Conservation (phyloP, 306 rosid species). For the Prunus mira region DNA sequence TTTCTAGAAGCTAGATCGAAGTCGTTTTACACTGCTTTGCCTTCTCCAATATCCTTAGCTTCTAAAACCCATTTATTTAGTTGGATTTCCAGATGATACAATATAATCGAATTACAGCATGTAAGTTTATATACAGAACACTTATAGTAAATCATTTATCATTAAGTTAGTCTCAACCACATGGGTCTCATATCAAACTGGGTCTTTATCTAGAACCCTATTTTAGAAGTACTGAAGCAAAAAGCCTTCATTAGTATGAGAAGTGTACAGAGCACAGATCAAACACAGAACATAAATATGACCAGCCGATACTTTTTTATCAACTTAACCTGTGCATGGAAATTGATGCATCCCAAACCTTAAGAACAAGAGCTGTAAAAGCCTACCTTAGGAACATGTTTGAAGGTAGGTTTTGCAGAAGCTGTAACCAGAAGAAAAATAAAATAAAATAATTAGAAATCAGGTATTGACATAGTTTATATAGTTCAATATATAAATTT, state of each 20-base stretch:
- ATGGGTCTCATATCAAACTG: neutral
- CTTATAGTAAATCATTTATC: neutral
- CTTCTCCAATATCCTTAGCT: neutral
- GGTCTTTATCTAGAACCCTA: neutral
- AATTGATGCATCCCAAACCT: constrained; percentile 13
- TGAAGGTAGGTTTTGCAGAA: constrained; percentile 65
- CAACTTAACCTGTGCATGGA: neutral
- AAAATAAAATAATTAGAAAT: neutral
- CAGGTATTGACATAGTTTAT: neutral
- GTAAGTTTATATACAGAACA: neutral
- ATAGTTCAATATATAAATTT: neutral
- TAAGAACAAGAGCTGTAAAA: constrained; percentile 22
- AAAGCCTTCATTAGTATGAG: neutral
- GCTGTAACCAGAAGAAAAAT: constrained; percentile 40
- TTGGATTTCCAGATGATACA: neutral
- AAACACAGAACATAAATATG: neutral
- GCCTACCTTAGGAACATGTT: constrained; percentile 92
- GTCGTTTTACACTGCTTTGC: no score
- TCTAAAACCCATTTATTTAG: neutral
- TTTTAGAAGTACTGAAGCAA: neutral
- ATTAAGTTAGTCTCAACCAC: neutral
- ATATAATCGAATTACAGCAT: neutral
- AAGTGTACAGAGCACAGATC: neutral
- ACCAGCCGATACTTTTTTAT: neutral
- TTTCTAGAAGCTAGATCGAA: no score